Evolutionary conservation across 2,329 filamentous ascomycete species (phyloP), one percentile per base, ranked within the genome.

Genomic region (Botrytis paeoniae): DNA sequence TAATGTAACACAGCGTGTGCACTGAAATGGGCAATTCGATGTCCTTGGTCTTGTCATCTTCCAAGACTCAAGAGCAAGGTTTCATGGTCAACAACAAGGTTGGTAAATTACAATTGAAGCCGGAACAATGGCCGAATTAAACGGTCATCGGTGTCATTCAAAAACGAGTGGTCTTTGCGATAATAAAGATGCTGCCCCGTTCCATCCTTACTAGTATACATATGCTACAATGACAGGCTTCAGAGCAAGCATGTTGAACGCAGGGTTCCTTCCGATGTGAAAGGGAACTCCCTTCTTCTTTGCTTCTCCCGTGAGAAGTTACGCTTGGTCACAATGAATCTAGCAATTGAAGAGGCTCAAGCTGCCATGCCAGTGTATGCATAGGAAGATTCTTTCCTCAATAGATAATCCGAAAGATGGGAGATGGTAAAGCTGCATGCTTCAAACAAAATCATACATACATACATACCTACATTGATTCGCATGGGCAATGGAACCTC

Each of bases 251-350:
- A 63, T 63, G 43, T 61, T 73, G 70, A 57, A 76, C 73, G 74
- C 75, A 77, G 73, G 75, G 75, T 74, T 75, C 74, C 74, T 75
- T 74, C 73, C 73, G 75, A 70, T 71, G 71, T 73, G 51, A 68
- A 73, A 74, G 62, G 70, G 71, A 70, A 61, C 57, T 22, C 37
- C 63, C n/a, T 45, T 59, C 41, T 70, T 25, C 37, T 57, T 9
- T 69, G 12, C 57, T 35, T 61, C 54, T 63, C 39, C n/a, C 16
- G 61, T 63, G 37, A n/a, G 61, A 63, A 63, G 14, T 57, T 32
- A 29, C 51, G 37, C 37, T 63, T 61, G 59, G 59, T 39, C 37
- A 41, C 35, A 62, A 35, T 35, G 57, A 41, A 62, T 39, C 35
- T n/a, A 63, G 61, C 25, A 63, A 18, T 29, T 63, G 61, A 63